Base-by-base conservation (phyloP, 2,329 filamentous ascomycete species). In the Septoria petroselini region DNA sequence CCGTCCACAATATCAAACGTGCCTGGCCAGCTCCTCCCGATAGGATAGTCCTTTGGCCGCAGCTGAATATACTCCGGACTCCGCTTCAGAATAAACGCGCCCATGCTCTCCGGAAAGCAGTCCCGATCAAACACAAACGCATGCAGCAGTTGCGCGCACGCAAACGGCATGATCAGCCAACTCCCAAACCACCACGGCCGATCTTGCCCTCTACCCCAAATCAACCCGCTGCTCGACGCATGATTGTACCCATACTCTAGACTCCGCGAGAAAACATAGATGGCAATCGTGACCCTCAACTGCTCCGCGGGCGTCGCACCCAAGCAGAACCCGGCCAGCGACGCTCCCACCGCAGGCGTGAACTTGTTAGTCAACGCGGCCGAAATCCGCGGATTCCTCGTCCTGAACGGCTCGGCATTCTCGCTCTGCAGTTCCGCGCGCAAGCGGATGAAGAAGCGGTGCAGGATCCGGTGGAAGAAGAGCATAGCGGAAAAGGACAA, bases 311-410 rank as follows among this genome's bases (percentile, higher is more conserved):
- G 91, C 76, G 83, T 88, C 7, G 95, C 79, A 6, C 87, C 88
- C 14, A 97, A 75, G 41, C 88, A 85, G 41, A 95, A 78, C 2
- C 91, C 91, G 1, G 91, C 89, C 40, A 96, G 70, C 61, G 88
- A 90, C 4, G 91, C 91, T 8, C 91, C 93, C n/a, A 96, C 78
- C 1, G 91, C 90, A 1, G 91, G 91, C 1, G 91, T 87, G 65
- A 90, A 86, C 7, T 80, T 78, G 1, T 89, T 95, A 0, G 90
- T 95, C 50, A 98, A 76, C 0, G 86, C 81, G 15, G 76, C 76
- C 0, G 87, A 79, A 9, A 90, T 81, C 14, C 81, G 80, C 0
- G 91, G 91, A 63, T 97, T 96, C 46, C 91, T 85, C 50, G 78
- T 75, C 11, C 90, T 81, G 70, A 97, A 96, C 0, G 88, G 85